Evolutionary conservation across 2,329 filamentous ascomycete genomes (phyloP).

Genomic region (Aspergillus sp.): DNA sequence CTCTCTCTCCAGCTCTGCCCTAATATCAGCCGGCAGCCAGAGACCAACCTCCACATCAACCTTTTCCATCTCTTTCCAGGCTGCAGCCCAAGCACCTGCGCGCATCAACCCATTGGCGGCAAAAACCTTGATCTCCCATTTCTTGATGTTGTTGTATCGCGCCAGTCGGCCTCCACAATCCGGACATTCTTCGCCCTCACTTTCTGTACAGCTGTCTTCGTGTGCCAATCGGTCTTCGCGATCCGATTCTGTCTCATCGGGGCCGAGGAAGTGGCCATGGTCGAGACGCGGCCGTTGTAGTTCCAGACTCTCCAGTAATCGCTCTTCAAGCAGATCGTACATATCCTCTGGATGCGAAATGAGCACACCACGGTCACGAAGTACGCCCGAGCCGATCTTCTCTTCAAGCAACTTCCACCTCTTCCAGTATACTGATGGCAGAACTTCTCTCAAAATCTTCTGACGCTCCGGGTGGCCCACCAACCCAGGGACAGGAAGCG

Average conservation of each 20-base stretch:
- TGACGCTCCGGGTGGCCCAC: slow-evolving; percentile 36
- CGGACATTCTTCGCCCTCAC: slow-evolving; percentile 50
- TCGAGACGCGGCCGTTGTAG: slow-evolving; percentile 60
- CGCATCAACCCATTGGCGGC: slow-evolving; percentile 94
- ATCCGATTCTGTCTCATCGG: slow-evolving; percentile 34
- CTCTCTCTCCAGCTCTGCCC: slow-evolving; percentile 54
- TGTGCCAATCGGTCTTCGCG: slow-evolving; percentile 32
- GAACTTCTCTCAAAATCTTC: slow-evolving; percentile 53
- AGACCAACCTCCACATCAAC: slow-evolving; percentile 92
- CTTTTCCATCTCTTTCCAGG: slow-evolving; percentile 98
- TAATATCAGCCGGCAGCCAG: slow-evolving; percentile 59
- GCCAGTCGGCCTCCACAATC: slow-evolving; percentile 57
- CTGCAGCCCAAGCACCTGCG: slow-evolving; percentile 87
- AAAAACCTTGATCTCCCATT: slow-evolving; percentile 77
- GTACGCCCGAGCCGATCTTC: slow-evolving; percentile 56
- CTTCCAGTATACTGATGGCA: slow-evolving; percentile 52
- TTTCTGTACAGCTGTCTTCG: slow-evolving; percentile 42
- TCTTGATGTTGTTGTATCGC: slow-evolving; percentile 53
- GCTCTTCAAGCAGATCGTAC: slow-evolving; percentile 66
- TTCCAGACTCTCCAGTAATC: slow-evolving; percentile 64
- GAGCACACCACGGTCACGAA: slow-evolving; percentile 63
- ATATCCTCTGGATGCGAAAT: slow-evolving; percentile 67
- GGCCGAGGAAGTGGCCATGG: slow-evolving; percentile 61
- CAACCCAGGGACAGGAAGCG: slow-evolving; percentile 52
- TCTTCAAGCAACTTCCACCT: slow-evolving; percentile 59